phyloP scores from a whole-genome alignment of 768 basidiomycete genomes.

The Saitozyma podzolica region DNA sequence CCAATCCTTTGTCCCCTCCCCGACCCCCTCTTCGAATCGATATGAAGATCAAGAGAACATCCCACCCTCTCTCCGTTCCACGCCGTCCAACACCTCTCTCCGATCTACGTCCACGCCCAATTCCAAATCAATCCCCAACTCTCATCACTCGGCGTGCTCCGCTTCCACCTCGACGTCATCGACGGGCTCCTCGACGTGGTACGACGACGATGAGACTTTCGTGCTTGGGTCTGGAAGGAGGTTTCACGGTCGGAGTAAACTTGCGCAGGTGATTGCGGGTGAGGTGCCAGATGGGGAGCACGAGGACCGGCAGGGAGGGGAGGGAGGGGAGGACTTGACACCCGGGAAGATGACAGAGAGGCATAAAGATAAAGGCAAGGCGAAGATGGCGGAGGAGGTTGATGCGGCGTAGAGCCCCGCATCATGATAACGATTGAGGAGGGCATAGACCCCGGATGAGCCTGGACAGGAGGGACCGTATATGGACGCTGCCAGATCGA shows the following conservation, averaged over 20 bases:
- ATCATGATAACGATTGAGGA: background rate
- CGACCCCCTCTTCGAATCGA: slow-evolving; percentile 6
- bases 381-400: slow-evolving; percentile 7
- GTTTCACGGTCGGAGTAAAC: slow-evolving; percentile 18
- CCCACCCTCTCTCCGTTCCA: slow-evolving; percentile 14
- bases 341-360: slow-evolving; percentile 16
- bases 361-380: slow-evolving; percentile 3
- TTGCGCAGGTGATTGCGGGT: slow-evolving; percentile 14
- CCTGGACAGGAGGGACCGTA: background rate
- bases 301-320: slow-evolving; percentile 9
- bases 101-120: slow-evolving; percentile 3
- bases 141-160: background rate
- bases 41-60: slow-evolving; percentile 40
- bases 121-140: background rate
- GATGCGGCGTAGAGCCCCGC: background rate
- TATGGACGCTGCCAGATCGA: too few species aligned
- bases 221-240: background rate
- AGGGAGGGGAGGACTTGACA: slow-evolving; percentile 19
- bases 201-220: slow-evolving; percentile 12
- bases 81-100: slow-evolving; percentile 2
- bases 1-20: slow-evolving; percentile 13
- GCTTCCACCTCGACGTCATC: background rate
- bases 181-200: background rate
- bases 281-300: slow-evolving; percentile 2
- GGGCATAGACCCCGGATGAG: background rate